phyloP scores from a whole-genome alignment of 768 basidiomycete species.

The Neoboletus brunneissimus region DNA sequence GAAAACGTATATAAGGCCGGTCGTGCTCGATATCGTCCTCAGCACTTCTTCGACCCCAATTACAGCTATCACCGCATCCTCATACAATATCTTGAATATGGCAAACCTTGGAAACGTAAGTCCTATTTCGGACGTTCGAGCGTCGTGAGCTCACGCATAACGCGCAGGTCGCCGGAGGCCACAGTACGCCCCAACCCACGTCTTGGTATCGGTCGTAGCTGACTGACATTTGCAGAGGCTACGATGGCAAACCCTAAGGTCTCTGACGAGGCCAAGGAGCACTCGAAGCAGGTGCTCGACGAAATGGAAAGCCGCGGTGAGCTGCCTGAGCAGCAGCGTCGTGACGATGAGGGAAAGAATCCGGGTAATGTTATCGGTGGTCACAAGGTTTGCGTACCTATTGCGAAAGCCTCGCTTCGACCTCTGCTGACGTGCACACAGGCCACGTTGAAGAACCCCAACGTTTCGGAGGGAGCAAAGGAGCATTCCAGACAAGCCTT shows the following conservation, averaged over 20 bases:
- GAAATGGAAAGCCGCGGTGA: slow-evolving; percentile 17
- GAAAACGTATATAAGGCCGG: slow-evolving; percentile 10
- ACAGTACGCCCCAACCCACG: slow-evolving; percentile 4
- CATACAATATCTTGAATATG: slow-evolving; percentile 4
- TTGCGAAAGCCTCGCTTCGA: not conserved
- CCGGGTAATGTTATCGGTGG: slow-evolving; percentile 19
- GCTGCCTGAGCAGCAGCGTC: slow-evolving; percentile 13
- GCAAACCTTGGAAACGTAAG: slow-evolving; percentile 20
- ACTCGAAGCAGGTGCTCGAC: slow-evolving; percentile 25
- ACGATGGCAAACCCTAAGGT: slow-evolving; percentile 24
- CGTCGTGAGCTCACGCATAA: not conserved
- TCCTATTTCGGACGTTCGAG: not conserved
- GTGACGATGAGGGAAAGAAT: slow-evolving; percentile 9
- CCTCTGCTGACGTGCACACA: not conserved
- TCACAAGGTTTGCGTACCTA: slow-evolving; percentile 14
- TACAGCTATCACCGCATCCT: not conserved
- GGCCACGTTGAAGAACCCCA: slow-evolving; percentile 26
- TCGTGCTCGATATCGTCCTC: not conserved
- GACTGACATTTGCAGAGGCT: slow-evolving; percentile 18
- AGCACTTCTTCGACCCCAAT: not conserved
- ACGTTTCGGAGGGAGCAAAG: slow-evolving; percentile 19
- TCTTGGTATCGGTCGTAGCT: not conserved
- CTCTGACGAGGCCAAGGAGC: slow-evolving; percentile 23
- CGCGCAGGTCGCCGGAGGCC: slow-evolving; percentile 14
- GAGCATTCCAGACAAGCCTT: slow-evolving; percentile 8